phyloP scores from a whole-genome alignment of 345 rosid genomes.

The Trapa bicornis region DNA sequence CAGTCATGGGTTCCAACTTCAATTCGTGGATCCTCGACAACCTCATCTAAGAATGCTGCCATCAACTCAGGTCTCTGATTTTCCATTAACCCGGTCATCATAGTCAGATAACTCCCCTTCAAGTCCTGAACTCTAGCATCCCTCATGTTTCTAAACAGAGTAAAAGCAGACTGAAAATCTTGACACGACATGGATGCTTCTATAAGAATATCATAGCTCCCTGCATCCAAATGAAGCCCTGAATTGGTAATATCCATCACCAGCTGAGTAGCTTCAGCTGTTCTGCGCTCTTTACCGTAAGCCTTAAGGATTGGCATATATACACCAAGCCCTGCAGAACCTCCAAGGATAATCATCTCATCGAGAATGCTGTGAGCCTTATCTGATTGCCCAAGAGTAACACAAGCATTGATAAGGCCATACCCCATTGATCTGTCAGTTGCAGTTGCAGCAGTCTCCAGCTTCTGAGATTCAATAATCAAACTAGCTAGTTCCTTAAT shows the following conservation, averaged over 20 bases:
- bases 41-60: constrained; percentile 89
- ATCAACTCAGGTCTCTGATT: constrained; percentile 68
- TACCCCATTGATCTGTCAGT: constrained; percentile 52
- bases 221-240: constrained; percentile 59
- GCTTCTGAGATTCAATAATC: constrained; percentile 65
- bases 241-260: constrained; percentile 61
- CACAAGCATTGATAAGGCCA: constrained; percentile 62
- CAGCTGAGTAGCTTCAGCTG: constrained; percentile 87
- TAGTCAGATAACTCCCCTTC: constrained; percentile 73
- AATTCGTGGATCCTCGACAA: constrained; percentile 76
- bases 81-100: constrained; percentile 81
- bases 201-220: constrained; percentile 44
- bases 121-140: constrained; percentile 44
- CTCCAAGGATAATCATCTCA: constrained; percentile 63
- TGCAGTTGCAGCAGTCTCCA: constrained; percentile 25
- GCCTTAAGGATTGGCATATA: constrained; percentile 76
- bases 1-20: constrained; percentile 92
- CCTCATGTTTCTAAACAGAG: constrained; percentile 86
- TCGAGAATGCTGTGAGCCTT: constrained; percentile 79
- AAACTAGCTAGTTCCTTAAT: constrained; percentile 55
- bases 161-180: constrained; percentile 83
- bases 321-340: constrained; percentile 61
- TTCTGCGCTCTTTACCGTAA: constrained; percentile 64
- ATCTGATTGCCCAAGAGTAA: constrained; percentile 57
- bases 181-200: constrained; percentile 89